These are phyloP conservation scores for Allium fistulosum DNA, from an alignment of 106 monocot species.

Conservation along the genomic window DNA sequence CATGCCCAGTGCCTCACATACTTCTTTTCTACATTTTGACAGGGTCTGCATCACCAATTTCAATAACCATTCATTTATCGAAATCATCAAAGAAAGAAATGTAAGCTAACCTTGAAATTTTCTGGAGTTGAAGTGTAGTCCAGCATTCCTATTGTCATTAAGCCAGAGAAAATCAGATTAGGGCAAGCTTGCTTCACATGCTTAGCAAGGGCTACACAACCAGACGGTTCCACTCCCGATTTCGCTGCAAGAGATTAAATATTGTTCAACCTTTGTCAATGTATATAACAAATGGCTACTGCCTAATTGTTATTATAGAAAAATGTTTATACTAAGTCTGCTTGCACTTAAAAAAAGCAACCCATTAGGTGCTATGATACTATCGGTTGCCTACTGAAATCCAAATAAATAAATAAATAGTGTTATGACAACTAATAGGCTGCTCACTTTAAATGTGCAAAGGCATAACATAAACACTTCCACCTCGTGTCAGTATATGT, in stretches of 20 bases:
- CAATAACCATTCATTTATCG: too few species aligned
- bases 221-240: slow-evolving; percentile 73
- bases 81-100: too few species aligned
- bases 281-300: too few species aligned
- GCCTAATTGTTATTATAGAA: too few species aligned
- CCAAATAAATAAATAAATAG: neutral
- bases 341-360: too few species aligned
- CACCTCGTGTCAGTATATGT: too few species aligned
- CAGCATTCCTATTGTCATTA: slow-evolving; percentile 96
- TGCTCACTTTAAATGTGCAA: neutral
- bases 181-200: slow-evolving; percentile 73
- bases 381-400: neutral
- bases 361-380: neutral
- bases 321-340: too few species aligned
- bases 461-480: too few species aligned
- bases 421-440: neutral
- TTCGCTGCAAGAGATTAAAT: slow-evolving; percentile 53
- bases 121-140: slow-evolving; percentile 93
- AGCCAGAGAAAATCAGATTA: slow-evolving; percentile 83
- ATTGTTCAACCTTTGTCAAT: too few species aligned
- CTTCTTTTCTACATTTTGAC: slow-evolving; percentile 37
- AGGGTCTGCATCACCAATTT: slow-evolving; percentile 22
- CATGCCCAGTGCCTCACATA: slow-evolving; percentile 52
- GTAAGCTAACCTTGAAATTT: slow-evolving; percentile 62
- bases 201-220: slow-evolving; percentile 73